Base-by-base conservation (phyloP, 2,329 filamentous ascomycete species). In the Colletotrichum limetticola region DNA sequence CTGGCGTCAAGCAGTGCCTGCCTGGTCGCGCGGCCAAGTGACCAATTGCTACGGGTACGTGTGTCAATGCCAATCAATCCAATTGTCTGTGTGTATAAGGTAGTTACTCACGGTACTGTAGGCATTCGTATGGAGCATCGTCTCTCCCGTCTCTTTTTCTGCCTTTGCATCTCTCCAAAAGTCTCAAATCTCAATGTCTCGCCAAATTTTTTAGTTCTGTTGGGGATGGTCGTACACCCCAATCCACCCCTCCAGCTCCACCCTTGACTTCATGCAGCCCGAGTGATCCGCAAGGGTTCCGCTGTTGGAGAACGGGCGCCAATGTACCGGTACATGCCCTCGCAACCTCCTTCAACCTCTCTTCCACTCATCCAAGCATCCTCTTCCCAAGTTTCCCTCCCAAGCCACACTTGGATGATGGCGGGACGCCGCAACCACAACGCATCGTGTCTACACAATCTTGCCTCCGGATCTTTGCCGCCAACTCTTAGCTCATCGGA, bases 191-290 rank as follows among this genome's bases (percentile, higher is more conserved):
- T 63, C 71, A 73, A 73, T 73, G 71, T 74, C 71, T 74, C 71
- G 71, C 71, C 71, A 74, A 74, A 9, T 46, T 74, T 60, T 83
- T 82, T 81, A 81, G 82, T 82, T 83, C 80, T 84, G 80, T 84
- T 85, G 83, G 83, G 83, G 83, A 83, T 80, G 75, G 75, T 74
- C 68, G 64, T 58, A 68, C 71, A 72, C 71, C 71, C 64, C 28
- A 57, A 57, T 57, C 60, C 71, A 71, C 71, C 52, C 68, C 68
- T 71, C 68, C 22, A 72, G 62, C 68, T 68, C 71, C 71, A 73
- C 71, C 68, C 62, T 55, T 64, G 68, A 63, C 62, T 67, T 74
- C 68, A 74, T 74, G 68, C 71, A 73, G 71, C 71, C 71, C 66
- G 55, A 73, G 60, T 56, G 70, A 74, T 67, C 68, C 62, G 71